These are phyloP conservation scores for Cytospora piceicola DNA, from an alignment of 2,329 filamentous ascomycete genomes.

Conservation along the genomic window DNA sequence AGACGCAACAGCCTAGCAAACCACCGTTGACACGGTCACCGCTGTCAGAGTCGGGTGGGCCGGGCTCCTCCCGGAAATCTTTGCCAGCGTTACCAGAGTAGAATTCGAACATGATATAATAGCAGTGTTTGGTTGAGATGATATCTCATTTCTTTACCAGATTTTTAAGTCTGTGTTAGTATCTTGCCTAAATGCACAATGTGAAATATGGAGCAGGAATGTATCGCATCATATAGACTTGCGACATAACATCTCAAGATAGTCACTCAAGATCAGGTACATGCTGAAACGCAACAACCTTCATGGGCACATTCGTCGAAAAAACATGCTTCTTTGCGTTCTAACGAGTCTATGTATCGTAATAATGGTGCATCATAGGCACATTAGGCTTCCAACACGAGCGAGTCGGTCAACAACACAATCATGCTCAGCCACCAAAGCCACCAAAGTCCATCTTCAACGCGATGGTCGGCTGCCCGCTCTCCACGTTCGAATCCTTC, in stretches of 20 bases:
- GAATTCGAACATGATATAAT: conserved; percentile 36
- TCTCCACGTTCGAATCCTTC: conserved; percentile 47
- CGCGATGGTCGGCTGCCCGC: conserved; percentile 79
- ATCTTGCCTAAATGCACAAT: background rate
- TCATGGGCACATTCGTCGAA: background rate
- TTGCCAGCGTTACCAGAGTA: conserved; percentile 42
- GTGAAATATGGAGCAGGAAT: background rate
- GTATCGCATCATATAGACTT: background rate
- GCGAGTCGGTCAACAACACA: background rate
- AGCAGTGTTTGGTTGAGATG: conserved; percentile 12
- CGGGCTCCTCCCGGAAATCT: conserved; percentile 36
- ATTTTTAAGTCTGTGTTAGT: background rate
- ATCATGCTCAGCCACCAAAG: conserved; percentile 49
- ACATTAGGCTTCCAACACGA: background rate
- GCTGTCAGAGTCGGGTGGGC: conserved; percentile 29
- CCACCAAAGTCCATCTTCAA: conserved; percentile 87
- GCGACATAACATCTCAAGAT: background rate
- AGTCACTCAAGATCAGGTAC: background rate
- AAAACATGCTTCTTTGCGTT: background rate
- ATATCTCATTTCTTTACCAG: background rate
- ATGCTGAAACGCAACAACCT: background rate
- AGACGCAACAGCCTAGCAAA: conserved; percentile 11
- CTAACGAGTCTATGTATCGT: conserved; percentile 2
- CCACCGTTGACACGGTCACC: conserved; percentile 31
- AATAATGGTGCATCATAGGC: conserved; percentile 4